Evolutionary conservation across 2,329 filamentous ascomycete species (phyloP), one percentile per base, ranked within the genome.

Genomic region (Botrytis hyacinthi): DNA sequence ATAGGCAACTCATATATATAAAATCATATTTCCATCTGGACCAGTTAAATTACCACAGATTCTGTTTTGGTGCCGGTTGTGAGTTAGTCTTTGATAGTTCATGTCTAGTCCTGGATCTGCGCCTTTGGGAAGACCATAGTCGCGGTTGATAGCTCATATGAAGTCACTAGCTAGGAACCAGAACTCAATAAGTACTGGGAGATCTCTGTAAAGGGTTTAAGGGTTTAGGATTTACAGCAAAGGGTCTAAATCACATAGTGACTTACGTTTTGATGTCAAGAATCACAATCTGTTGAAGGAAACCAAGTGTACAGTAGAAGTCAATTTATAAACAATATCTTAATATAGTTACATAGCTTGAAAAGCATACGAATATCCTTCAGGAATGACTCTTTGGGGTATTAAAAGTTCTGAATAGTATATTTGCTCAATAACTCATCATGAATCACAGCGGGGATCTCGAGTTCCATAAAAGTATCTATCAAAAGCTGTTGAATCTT

Each of bases 141-240:
- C 8, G n/a, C 0, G 14, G 1, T 57, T 29, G 16, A 57, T 54
- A 4, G 26, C 48, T n/a, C 48, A n/a, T n/a, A n/a, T 54, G 26
- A 16, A n/a, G 48, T n/a, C 48, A 54, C 14, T 26, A n/a, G 6
- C 2, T n/a, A 14, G 26, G 4, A 14, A 1, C 4, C 12, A 54
- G 4, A n/a, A 54, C 26, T 54, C 2, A 29, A 18, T 57, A 1
- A 16, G n/a, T 18, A 54, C 6, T 18, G 18, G 14, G 7, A 57
- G 51, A 29, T 14, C 14, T 57, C 51, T 32, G 6, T 18, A 4
- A 29, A 51, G 26, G 26, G 26, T n/a, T 51, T 10, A 29, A 54
- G 2, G 12, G n/a, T 9, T 8, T 0, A 18, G 0, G 6, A 8
- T 29, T 6, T 18, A 29, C 1, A 54, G 14, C 4, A 18, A 7